Base-by-base conservation (phyloP, 1,139 yeast genomes). In the Neolecta irregularis region DNA sequence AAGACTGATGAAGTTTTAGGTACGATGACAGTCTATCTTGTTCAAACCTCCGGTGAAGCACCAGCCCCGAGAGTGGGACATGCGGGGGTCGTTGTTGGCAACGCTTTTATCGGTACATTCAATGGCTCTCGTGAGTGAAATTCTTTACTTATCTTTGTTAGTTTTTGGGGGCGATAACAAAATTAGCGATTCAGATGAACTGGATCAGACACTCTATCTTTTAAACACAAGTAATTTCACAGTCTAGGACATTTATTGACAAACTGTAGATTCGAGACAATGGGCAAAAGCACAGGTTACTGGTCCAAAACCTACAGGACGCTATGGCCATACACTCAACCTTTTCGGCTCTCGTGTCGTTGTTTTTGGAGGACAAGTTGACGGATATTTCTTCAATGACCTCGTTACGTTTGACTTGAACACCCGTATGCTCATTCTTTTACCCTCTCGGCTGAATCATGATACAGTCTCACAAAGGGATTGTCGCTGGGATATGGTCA, bases 61-160 rank as follows among this genome's bases (percentile, higher is more conserved):
- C 95, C 95, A 2, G 88, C 93, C 13, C 95, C 98, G 20, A 72
- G 98, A 48, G 95, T 88, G 4, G 96, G 98, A 1, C 99, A 91
- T 55, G 81, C 95, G 1, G 69, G 93, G 2, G 78, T 88, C 16
- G 65, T 88, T 24, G 76, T 93, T 44, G 98, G 98, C 9, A 88
- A 85, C 52, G 98, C 98, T 0, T 88, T 77, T 50, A 83, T 88
- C 32, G 17, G 43, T 6, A 19, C 6, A 13, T 4, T n/a, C n/a
- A n/a, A n/a, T n/a, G n/a, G 5, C 21, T 5, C 21, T 15, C 18
- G 11, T 26, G 5, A 4, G 12, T n/a, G 15, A 16, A 9, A 18
- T 19, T 16, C 2, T 7, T 7, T 9, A 23, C 7, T 20, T 8
- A 13, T 3, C 6, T 15, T 19, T 6, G 21, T 15, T 22, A 33